Evolutionary conservation across 2,329 filamentous ascomycete species (phyloP), one percentile per base, ranked within the genome.

Genomic region (Plenodomus biglobosus): DNA sequence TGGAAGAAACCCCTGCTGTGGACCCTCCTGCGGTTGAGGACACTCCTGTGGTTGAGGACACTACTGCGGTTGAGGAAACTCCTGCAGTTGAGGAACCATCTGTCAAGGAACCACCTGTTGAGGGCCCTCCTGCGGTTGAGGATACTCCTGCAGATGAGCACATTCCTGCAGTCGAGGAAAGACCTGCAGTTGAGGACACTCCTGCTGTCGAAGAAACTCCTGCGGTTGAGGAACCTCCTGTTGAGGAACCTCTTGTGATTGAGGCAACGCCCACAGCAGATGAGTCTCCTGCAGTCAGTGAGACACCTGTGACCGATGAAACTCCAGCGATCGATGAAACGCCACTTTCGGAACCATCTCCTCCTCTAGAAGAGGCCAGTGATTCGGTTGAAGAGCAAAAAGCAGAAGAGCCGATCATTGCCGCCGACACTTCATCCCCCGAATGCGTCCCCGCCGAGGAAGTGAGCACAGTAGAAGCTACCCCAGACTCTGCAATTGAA

Each of bases 11-110:
- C 1, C 15, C 44, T 38, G 17, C 10, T 11, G 40, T 30, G 7
- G 37, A 48, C 8, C 4, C 42, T n/a, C 20, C 40, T 27, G 17
- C 20, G 13, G 22, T 32, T n/a, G 46, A 49, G 8, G 46, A 41
- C 0, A 2, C 15, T 16, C 11, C 43, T 43, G 16, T 36, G 3
- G 37, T 38, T n/a, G 45, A 52, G 37, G 41, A 30, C 1, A 34
- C 41, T 3, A 6, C 16, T 20, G 17, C 15, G 3, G 6, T 17
- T 20, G 40, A 43, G 15, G 7, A 36, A 15, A n/a, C 22, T 24
- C 22, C 22, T 24, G 10, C 10, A 5, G 22, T 24, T 24, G 22
- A 24, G 22, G 22, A 24, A 5, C 5, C 10, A 24, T 24, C 22
- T 45, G 34, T 4, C 7, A 40, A 40, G 2, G 37, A 41, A 21